Base-by-base conservation (phyloP, 2,329 filamentous ascomycete genomes). In the Myriangium duriaei region DNA sequence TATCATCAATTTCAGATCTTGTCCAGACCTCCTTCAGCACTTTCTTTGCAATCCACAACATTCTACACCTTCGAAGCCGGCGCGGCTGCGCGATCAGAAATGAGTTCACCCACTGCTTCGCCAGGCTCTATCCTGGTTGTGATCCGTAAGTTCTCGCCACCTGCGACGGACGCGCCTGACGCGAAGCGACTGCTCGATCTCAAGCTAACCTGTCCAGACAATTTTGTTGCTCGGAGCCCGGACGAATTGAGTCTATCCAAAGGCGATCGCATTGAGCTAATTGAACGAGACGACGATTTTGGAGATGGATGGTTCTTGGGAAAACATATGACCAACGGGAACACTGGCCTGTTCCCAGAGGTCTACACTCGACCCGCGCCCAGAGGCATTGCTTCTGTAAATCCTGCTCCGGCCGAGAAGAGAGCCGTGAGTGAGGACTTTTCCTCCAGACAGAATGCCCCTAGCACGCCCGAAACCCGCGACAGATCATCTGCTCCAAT, bases 231-330 rank as follows among this genome's bases (percentile, higher is more conserved):
- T 41, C 78, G 91, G 49, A 92, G 86, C 59, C 81, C 83, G 41
- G 91, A 98, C 62, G 91, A 98, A 68, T 70, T 98, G 54, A 92
- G 76, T 50, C 69, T 98, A 47, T 68, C 75, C 39, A 92, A 92
- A 54, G 87, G 82, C 50, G 82, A 91, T 52, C 76, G 81, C 46
- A 79, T 92, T 44, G 80, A 88, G 63, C 64, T 92, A 45, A 74
- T 88, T 46, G 83, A 91, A 62, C 73, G 82, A 51, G 83, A 91
- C 56, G 83, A 91, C 57, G 83, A 91, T 56, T 92, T 91, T 57
- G 81, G 81, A 44, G 83, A 92, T 59, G 83, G 84, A 38, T 87
- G 81, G 83, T 92, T 82, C 55, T 58, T 88, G 51, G 74, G 83
- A 44, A 75, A 75, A 52, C 82, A 88, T 59, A 61, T 84, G 48